These are phyloP conservation scores for Silene latifolia DNA, from an alignment of 148 eudicot species.

Conservation along the genomic window DNA sequence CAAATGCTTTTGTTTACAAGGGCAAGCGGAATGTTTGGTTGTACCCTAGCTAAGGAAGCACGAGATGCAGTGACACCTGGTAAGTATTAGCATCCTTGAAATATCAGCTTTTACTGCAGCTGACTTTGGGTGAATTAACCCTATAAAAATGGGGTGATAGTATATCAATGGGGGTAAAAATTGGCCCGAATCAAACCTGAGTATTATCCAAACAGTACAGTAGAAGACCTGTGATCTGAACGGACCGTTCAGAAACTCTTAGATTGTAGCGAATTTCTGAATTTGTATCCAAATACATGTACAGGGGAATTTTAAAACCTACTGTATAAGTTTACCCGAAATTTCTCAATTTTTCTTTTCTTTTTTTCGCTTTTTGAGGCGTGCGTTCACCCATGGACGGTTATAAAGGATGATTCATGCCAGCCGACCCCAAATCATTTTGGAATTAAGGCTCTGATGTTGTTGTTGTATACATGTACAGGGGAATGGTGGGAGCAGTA, in stretches of 20 bases:
- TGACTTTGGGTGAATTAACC: not conserved
- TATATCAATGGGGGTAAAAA: not conserved
- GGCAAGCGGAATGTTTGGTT: constrained; percentile 89
- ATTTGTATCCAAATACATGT: not conserved
- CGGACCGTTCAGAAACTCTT: too few species aligned
- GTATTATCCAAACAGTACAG: not conserved
- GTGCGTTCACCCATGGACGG: too few species aligned
- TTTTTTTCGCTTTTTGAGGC: too few species aligned
- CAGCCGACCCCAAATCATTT: too few species aligned
- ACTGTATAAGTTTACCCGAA: too few species aligned
- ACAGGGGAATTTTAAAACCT: constrained; percentile 78
- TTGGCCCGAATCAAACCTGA: not conserved
- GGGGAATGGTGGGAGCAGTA: constrained; percentile 99
- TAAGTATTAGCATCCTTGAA: constrained; percentile 27
- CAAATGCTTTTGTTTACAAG: constrained; percentile 72
- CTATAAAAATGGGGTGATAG: not conserved
- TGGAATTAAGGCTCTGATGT: too few species aligned
- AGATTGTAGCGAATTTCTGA: not conserved
- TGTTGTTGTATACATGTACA: constrained; percentile 24
- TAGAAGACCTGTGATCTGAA: too few species aligned
- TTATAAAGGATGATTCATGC: too few species aligned
- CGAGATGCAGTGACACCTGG: constrained; percentile 86
- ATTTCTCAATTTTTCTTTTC: too few species aligned
- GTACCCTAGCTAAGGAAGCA: constrained; percentile 95
- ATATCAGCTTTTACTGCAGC: not conserved